Conservation (phyloP, 441 rosid species). For the Gossypium schwendimanii region DNA sequence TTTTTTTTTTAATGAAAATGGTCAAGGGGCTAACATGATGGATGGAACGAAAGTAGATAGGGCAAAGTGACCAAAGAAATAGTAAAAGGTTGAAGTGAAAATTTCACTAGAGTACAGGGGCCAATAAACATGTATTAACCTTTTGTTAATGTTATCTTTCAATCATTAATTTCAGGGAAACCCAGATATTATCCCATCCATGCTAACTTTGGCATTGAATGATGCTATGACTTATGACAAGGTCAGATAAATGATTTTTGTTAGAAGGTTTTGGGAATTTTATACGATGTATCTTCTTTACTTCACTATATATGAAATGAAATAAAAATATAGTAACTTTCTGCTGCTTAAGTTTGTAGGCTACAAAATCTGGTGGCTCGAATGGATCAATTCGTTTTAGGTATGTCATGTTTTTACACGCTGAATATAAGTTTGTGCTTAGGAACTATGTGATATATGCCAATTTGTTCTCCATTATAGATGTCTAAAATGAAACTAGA, state of each 20-base stretch:
- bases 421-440: not conserved
- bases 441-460: not conserved
- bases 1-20: too few relatives aligned
- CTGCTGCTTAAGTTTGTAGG: conserved; percentile 38
- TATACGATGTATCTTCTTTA: conserved; percentile 1
- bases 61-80: too few relatives aligned
- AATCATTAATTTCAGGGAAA: conserved; percentile 35
- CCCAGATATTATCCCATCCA: conserved; percentile 56
- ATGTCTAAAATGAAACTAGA: not conserved
- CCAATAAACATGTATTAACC: too few relatives aligned
- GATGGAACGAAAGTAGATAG: too few relatives aligned
- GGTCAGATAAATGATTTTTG: conserved; percentile 33
- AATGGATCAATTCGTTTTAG: conserved; percentile 86
- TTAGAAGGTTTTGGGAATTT: not conserved
- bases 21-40: too few relatives aligned
- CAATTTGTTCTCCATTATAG: not conserved
- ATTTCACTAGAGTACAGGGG: too few relatives aligned
- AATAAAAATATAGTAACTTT: not conserved
- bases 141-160: not conserved
- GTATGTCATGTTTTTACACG: conserved; percentile 27
- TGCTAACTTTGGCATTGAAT: conserved; percentile 72
- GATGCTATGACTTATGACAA: conserved; percentile 79
- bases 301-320: conserved; percentile 3
- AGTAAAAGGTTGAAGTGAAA: too few relatives aligned
- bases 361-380: conserved; percentile 86